Conservation (phyloP, 768 basidiomycete genomes). For the Guyanaporus albipodus region DNA sequence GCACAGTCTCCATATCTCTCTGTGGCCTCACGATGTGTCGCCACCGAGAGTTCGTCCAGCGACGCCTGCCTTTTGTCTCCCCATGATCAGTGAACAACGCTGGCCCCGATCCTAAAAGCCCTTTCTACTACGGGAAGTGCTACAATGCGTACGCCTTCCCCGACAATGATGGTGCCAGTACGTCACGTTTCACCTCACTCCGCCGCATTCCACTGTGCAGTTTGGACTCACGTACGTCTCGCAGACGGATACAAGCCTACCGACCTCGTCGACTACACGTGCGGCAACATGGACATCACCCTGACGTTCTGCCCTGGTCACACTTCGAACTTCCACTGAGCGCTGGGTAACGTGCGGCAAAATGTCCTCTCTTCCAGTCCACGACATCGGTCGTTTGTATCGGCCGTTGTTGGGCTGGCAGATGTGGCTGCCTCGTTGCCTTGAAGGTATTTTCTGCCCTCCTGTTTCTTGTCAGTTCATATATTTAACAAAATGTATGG, state of each 20-base stretch:
- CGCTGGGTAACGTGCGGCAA: no score
- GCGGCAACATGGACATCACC: slow-evolving; percentile 24
- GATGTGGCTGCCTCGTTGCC: no score
- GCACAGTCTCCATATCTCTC: no score
- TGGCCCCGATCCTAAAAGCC: slow-evolving; percentile 29
- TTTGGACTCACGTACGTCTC: neutral
- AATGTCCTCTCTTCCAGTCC: no score
- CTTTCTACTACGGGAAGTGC: slow-evolving; percentile 28
- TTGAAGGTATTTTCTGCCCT: no score
- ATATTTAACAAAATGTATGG: no score
- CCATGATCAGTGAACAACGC: slow-evolving; percentile 21
- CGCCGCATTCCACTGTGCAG: neutral
- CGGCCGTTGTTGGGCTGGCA: no score
- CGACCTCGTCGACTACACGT: slow-evolving; percentile 29
- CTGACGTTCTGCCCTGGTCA: slow-evolving; percentile 28
- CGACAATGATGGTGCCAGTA: slow-evolving; percentile 31
- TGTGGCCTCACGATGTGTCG: no score
- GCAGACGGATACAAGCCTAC: slow-evolving; percentile 27
- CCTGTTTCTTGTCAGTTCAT: no score
- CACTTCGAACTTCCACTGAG: slow-evolving; percentile 16
- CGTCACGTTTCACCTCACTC: neutral
- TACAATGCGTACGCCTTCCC: slow-evolving; percentile 33
- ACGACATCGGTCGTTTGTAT: no score
- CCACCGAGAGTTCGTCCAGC: no score
- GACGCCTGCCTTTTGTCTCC: no score